A percentile compares a stretch with the other conserved stretches of the same genome.
Evolutionary conservation across 192 early-diverging fungal genomes (phyloP).

Genomic region (Coemansia erecta): DNA sequence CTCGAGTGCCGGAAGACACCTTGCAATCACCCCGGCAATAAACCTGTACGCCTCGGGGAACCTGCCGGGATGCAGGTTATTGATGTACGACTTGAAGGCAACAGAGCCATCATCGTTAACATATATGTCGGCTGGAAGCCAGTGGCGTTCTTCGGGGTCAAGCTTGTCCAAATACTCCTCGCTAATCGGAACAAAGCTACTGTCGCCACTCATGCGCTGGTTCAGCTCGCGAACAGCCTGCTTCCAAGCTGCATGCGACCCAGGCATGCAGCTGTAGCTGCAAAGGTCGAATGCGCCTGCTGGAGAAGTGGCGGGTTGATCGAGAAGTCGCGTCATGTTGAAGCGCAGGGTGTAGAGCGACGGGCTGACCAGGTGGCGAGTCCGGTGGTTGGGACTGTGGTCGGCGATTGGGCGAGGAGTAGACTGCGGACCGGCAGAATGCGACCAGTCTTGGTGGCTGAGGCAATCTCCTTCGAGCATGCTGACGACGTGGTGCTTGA

Average conservation of each 20-base stretch:
- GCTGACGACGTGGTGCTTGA: not conserved
- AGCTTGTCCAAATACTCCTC: not conserved
- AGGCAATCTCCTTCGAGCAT: no score
- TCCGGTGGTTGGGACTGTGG: no score
- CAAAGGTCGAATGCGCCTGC: not conserved
- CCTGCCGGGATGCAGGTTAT: not conserved
- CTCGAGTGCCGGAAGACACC: not conserved
- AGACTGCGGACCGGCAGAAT: no score
- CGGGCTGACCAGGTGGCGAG: no score
- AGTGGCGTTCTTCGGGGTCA: not conserved
- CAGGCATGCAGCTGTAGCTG: not conserved
- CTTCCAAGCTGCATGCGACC: not conserved
- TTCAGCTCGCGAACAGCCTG: not conserved
- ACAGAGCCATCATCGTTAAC: not conserved
- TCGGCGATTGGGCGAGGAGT: no score
- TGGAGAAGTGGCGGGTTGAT: not conserved
- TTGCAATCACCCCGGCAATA: not conserved
- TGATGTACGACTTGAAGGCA: slow-evolving; percentile 1
- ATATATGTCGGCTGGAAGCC: not conserved
- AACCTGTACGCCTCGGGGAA: not conserved
- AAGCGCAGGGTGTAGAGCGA: no score
- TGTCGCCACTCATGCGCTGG: not conserved
- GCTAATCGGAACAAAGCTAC: slow-evolving; percentile 1
- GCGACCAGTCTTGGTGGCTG: no score
- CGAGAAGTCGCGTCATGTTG: no score